Conservation (phyloP, 2,329 filamentous ascomycete species). For the Talaromyces sp. region DNA sequence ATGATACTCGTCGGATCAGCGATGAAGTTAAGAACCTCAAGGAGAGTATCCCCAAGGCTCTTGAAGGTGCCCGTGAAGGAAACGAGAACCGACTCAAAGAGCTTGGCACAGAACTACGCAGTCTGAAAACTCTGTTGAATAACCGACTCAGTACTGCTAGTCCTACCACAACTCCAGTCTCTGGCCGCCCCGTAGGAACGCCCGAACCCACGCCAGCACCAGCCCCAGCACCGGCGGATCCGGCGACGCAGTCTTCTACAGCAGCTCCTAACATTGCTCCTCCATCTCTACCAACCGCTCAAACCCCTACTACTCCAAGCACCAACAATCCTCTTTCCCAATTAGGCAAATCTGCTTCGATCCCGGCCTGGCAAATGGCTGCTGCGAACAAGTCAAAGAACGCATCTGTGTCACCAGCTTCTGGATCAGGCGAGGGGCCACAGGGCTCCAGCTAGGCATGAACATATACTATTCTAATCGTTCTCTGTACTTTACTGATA, state of each 20-base stretch:
- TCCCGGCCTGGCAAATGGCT: conserved; percentile 76
- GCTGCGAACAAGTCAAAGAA: conserved; percentile 52
- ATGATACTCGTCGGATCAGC: conserved; percentile 78
- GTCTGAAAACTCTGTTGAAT: conserved; percentile 79
- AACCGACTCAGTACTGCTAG: conserved; percentile 51
- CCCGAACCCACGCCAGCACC: conserved; percentile 19
- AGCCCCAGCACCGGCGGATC: conserved; percentile 18
- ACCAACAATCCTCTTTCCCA: conserved; percentile 45
- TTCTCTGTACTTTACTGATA: neutral
- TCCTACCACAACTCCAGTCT: conserved; percentile 25
- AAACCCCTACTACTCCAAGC: conserved; percentile 24
- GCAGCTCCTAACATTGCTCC: conserved; percentile 18
- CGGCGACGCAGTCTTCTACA: conserved; percentile 25
- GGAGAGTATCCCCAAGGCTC: conserved; percentile 79
- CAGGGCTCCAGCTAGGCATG: conserved; percentile 7
- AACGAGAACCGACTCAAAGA: conserved; percentile 79
- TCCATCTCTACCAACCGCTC: conserved; percentile 26
- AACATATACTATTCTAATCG: neutral
- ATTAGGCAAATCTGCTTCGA: conserved; percentile 57
- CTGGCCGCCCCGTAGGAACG: conserved; percentile 27
- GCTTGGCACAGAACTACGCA: conserved; percentile 81
- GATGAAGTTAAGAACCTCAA: conserved; percentile 81
- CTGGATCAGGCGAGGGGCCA: conserved; percentile 20
- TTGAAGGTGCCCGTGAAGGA: conserved; percentile 80
- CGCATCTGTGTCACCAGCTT: conserved; percentile 23